Evolutionary conservation across 1,139 yeast genomes (phyloP), one percentile per base, ranked within the genome.

Genomic region (Sugiyamaella xylanicola): DNA sequence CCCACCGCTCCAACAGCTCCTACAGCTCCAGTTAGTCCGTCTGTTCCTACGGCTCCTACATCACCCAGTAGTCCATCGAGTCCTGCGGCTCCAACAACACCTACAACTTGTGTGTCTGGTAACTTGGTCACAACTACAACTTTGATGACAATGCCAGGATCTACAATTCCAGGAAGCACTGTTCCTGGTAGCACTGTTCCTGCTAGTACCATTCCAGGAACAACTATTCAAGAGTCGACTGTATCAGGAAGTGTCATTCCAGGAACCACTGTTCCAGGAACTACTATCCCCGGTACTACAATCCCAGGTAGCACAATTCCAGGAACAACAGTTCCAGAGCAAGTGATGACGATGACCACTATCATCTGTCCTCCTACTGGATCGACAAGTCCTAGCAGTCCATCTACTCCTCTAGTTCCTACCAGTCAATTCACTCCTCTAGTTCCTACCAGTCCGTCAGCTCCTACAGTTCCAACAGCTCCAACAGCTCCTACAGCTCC

Each of bases 141-240:
- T 41, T 22, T 53, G n/a, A 36, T 56, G 2, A 56, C 63, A 1
- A 54, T 62, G 16, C 52, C 60, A 7, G 59, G 59, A 4, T 48
- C 60, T 2, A 59, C 61, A 20, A 54, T 60, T 19, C 60, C 59
- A 11, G 63, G 59, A 19, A 51, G 53, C 54, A 16, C 46, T n/a
- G n/a, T n/a, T n/a, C n/a, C n/a, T n/a, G n/a, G n/a, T 7, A 11
- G n/a, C n/a, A 41, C 45, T 3, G 25, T 41, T 32, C 46, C 56
- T 32, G 60, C 57, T n/a, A 46, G 53, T 15, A 53, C 57, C 2
- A 20, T 51, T n/a, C 56, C 59, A 15, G 53, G n/a, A n/a, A n/a
- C n/a, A n/a, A n/a, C n/a, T n/a, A n/a, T n/a, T n/a, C n/a, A n/a
- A n/a, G n/a, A n/a, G n/a, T n/a, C n/a, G n/a, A n/a, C n/a, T n/a